Evolutionary conservation across 805 yeast species (phyloP).

Genomic region (Nakazawaea populi): DNA sequence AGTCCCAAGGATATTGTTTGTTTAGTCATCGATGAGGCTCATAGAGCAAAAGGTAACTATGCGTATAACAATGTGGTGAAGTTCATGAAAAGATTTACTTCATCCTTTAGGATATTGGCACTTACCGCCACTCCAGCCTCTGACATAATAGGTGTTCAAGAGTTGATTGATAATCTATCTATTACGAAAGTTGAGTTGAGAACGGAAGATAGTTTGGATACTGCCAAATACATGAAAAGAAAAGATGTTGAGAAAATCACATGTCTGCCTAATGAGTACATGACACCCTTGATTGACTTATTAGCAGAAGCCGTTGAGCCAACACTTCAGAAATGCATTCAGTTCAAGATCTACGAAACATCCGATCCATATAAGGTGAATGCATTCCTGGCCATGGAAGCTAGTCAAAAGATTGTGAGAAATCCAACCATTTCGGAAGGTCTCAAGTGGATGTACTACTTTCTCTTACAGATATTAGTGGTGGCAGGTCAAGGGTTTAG

Average conservation of each 20-base stretch:
- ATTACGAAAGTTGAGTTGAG: constrained; percentile 80
- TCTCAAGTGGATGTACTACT: constrained; percentile 65
- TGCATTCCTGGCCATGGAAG: constrained; percentile 66
- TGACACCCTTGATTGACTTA: constrained; percentile 46
- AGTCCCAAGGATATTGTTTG: constrained; percentile 73
- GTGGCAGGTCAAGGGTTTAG: constrained; percentile 68
- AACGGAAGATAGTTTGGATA: constrained; percentile 79
- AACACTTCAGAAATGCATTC: constrained; percentile 55
- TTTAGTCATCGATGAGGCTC: constrained; percentile 92
- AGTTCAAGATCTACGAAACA: constrained; percentile 54
- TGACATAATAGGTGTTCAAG: constrained; percentile 82
- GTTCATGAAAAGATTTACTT: constrained; percentile 54
- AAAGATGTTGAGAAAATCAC: constrained; percentile 56
- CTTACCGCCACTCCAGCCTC: constrained; percentile 96
- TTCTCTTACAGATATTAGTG: constrained; percentile 54
- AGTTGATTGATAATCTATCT: constrained; percentile 63
- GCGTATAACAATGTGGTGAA: constrained; percentile 83
- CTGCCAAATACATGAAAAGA: constrained; percentile 67
- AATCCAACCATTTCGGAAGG: constrained; percentile 60
- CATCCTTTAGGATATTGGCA: constrained; percentile 72
- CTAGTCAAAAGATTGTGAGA: constrained; percentile 49
- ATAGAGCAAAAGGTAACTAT: constrained; percentile 84
- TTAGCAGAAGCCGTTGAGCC: constrained; percentile 66
- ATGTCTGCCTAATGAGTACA: constrained; percentile 49
- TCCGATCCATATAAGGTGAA: constrained; percentile 65